phyloP scores from a whole-genome alignment of 495 filamentous ascomycete species.

The Podospora pseudopauciseta region DNA sequence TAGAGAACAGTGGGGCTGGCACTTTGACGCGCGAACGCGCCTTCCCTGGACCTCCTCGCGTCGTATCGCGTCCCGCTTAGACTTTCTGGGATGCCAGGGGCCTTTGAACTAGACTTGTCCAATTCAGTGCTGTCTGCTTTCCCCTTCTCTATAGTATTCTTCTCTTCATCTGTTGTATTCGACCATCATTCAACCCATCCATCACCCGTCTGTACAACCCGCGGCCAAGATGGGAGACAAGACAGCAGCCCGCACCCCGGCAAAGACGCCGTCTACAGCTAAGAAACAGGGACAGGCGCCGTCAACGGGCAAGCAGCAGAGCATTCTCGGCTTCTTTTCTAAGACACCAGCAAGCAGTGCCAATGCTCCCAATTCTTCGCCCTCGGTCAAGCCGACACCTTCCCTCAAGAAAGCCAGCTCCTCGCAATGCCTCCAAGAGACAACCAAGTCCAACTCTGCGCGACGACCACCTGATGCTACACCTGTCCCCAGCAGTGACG shows the following conservation, averaged over 20 bases:
- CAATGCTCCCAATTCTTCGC: slow-evolving; percentile 33
- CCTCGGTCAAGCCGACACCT: slow-evolving; percentile 19
- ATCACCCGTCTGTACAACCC: background rate
- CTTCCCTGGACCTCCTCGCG: slow-evolving; percentile 13
- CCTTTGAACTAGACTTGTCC: background rate
- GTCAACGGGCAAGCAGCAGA: slow-evolving; percentile 63
- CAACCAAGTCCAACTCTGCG: slow-evolving; percentile 42
- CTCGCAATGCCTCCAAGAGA: slow-evolving; percentile 43
- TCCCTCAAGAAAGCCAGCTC: slow-evolving; percentile 26
- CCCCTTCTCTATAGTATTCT: background rate
- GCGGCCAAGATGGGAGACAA: slow-evolving; percentile 31
- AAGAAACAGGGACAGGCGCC: slow-evolving; percentile 37
- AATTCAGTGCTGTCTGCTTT: background rate
- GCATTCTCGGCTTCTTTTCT: slow-evolving; percentile 83
- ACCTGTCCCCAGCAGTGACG: slow-evolving; percentile 79
- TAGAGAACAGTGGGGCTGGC: slow-evolving; percentile 1
- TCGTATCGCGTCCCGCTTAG: slow-evolving; percentile 24
- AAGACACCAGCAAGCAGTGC: slow-evolving; percentile 49
- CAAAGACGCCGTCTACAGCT: slow-evolving; percentile 39
- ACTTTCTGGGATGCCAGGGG: background rate
- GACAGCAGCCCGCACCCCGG: slow-evolving; percentile 37
- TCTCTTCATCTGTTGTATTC: background rate
- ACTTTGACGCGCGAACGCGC: slow-evolving; percentile 18
- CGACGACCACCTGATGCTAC: slow-evolving; percentile 52
- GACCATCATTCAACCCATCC: background rate